phyloP scores from a whole-genome alignment of 2,329 filamentous ascomycete genomes.

The Aphanoascus verrucosus region DNA sequence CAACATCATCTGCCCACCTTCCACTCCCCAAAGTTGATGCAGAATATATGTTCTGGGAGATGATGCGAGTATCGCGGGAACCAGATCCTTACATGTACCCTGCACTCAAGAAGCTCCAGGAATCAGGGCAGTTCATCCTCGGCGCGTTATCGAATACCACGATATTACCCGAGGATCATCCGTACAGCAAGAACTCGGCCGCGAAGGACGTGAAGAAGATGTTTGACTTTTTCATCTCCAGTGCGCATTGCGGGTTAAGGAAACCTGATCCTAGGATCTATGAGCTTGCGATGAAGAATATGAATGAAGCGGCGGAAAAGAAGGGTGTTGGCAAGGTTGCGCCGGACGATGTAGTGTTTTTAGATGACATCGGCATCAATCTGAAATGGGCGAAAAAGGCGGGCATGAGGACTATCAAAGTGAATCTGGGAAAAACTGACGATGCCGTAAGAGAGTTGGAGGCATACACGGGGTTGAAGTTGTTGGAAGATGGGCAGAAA shows the following conservation, averaged over 20 bases:
- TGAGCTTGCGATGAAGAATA: slow-evolving; percentile 54
- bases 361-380: slow-evolving; percentile 93
- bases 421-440: slow-evolving; percentile 63
- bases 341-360: slow-evolving; percentile 64
- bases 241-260: slow-evolving; percentile 72
- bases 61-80: slow-evolving; percentile 64
- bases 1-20: slow-evolving; percentile 36
- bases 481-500: slow-evolving; percentile 29
- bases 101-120: slow-evolving; percentile 58
- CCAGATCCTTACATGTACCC: slow-evolving; percentile 85
- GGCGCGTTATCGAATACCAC: slow-evolving; percentile 85
- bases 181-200: slow-evolving; percentile 21
- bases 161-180: slow-evolving; percentile 58
- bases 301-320: slow-evolving; percentile 52
- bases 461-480: slow-evolving; percentile 54
- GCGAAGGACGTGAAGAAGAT: slow-evolving; percentile 50
- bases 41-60: slow-evolving; percentile 73
- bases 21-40: slow-evolving; percentile 63
- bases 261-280: slow-evolving; percentile 85
- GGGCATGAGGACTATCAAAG: slow-evolving; percentile 77
- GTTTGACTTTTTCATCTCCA: slow-evolving; percentile 83
- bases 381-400: slow-evolving; percentile 63
- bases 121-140: slow-evolving; percentile 56
- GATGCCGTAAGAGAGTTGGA: slow-evolving; percentile 79
- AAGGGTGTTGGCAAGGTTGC: slow-evolving; percentile 48